Percentiles rank a stretch among this genome's conserved stretches.
Conservation (phyloP, 129 eudicot species). For the Gnaphalium uliginosum region DNA sequence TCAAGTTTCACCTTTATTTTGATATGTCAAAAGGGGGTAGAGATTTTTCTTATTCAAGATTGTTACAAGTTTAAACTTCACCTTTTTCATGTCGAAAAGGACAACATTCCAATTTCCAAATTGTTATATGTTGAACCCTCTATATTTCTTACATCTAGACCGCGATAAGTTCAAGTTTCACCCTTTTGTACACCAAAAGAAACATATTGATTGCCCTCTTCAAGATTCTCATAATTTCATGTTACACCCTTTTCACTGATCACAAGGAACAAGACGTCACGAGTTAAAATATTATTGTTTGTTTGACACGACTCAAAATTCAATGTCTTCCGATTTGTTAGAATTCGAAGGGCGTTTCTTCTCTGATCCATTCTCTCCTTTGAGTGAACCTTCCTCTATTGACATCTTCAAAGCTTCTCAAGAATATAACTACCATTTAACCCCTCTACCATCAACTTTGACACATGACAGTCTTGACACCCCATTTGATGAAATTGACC, state of each 20-base stretch:
- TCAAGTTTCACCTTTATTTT: constrained; percentile 13
- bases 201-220: neutral
- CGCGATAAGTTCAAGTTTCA: constrained; percentile 11
- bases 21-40: neutral
- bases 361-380: constrained; percentile 61
- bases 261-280: neutral
- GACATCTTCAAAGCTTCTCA: constrained; percentile 51
- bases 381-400: constrained; percentile 49
- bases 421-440: constrained; percentile 20
- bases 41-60: neutral
- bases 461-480: constrained; percentile 33
- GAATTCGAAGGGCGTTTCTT: constrained; percentile 57
- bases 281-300: constrained; percentile 3
- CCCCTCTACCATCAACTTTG: constrained; percentile 23
- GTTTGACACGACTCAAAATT: neutral
- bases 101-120: neutral
- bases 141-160: neutral
- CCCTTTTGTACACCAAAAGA: neutral
- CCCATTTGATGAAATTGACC: constrained; percentile 52
- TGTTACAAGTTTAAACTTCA: neutral
- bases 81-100: neutral
- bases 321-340: constrained; percentile 75
- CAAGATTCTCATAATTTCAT: constrained; percentile 9
- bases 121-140: neutral
- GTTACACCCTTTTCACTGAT: neutral